Conservation (phyloP, 768 basidiomycete genomes). For the Panus rudis region DNA sequence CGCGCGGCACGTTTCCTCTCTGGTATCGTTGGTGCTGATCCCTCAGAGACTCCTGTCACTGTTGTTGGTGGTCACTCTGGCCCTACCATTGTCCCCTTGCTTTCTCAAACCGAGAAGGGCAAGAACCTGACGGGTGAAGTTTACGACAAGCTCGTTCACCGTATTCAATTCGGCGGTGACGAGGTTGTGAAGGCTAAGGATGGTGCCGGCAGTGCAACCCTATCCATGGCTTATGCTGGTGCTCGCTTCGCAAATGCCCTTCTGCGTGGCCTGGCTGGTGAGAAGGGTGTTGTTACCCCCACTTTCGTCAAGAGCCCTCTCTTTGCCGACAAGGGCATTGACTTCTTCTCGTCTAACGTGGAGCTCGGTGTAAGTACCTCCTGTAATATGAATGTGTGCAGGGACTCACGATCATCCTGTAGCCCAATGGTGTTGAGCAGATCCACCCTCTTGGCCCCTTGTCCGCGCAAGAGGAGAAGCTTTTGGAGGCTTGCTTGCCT, state of each 20-base stretch:
- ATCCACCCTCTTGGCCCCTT: slow-evolving; percentile 81
- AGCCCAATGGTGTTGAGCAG: slow-evolving; percentile 86
- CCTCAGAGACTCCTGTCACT: slow-evolving; percentile 63
- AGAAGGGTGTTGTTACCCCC: slow-evolving; percentile 66
- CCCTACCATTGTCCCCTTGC: slow-evolving; percentile 93
- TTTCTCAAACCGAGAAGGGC: slow-evolving; percentile 73
- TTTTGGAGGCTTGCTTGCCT: slow-evolving; percentile 82
- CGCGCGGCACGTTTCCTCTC: slow-evolving; percentile 89
- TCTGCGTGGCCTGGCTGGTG: slow-evolving; percentile 57
- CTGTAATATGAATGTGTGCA: neutral
- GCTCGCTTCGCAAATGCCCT: slow-evolving; percentile 61
- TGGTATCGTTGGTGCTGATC: slow-evolving; percentile 56
- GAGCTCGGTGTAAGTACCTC: slow-evolving; percentile 77
- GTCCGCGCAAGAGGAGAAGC: slow-evolving; percentile 75
- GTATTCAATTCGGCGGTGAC: slow-evolving; percentile 97
- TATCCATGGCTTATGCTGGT: slow-evolving; percentile 75
- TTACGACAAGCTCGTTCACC: slow-evolving; percentile 74
- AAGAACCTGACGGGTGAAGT: slow-evolving; percentile 68
- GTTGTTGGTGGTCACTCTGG: slow-evolving; percentile 96
- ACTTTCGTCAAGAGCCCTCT: slow-evolving; percentile 88
- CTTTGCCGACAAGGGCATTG: slow-evolving; percentile 77
- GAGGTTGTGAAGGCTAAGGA: slow-evolving; percentile 99
- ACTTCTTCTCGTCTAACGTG: slow-evolving; percentile 92
- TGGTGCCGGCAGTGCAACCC: slow-evolving; percentile 67
- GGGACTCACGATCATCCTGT: slow-evolving; percentile 12